Conservation (phyloP, 768 basidiomycete species). For the Sporobolomyces roseus region DNA sequence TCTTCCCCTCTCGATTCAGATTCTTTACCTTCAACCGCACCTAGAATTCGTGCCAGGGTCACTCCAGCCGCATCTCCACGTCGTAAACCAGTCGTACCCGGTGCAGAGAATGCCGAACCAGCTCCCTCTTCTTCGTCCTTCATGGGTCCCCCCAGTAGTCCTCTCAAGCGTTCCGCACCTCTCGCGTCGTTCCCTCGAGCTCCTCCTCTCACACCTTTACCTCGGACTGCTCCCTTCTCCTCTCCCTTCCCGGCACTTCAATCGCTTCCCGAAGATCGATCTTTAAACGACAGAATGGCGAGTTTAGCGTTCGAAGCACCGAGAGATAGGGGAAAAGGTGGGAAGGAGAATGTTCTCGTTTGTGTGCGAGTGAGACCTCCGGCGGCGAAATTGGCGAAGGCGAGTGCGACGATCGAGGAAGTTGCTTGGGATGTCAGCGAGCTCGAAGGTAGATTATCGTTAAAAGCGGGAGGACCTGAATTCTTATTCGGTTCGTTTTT, state of each 20-base stretch:
- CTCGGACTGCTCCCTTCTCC: constrained; percentile 2
- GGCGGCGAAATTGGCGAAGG: constrained; percentile 23
- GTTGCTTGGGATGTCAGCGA: constrained; percentile 34
- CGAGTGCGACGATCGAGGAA: constrained; percentile 12
- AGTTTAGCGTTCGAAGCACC: background rate
- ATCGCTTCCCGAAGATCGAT: background rate
- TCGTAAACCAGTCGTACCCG: constrained; percentile 35
- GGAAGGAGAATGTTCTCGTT: constrained; percentile 42
- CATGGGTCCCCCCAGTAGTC: constrained; percentile 13
- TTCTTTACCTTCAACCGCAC: constrained; percentile 22
- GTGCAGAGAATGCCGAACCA: constrained; percentile 42
- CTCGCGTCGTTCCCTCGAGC: constrained; percentile 12
- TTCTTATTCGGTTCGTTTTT: constrained; percentile 33
- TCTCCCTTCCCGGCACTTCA: constrained; percentile 1
- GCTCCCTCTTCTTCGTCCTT: constrained; percentile 16
- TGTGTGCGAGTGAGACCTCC: constrained; percentile 42
- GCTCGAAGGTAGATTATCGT: constrained; percentile 4
- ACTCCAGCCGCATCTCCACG: constrained; percentile 40
- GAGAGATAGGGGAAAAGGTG: constrained; percentile 3
- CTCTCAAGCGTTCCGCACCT: constrained; percentile 11
- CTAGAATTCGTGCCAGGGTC: constrained; percentile 41
- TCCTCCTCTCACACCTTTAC: background rate
- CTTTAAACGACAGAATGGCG: background rate
- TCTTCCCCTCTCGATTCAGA: constrained; percentile 4
- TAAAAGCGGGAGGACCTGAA: constrained; percentile 18